Base-by-base conservation (phyloP, 2,329 filamentous ascomycete species). In the Fusarium secorum region DNA sequence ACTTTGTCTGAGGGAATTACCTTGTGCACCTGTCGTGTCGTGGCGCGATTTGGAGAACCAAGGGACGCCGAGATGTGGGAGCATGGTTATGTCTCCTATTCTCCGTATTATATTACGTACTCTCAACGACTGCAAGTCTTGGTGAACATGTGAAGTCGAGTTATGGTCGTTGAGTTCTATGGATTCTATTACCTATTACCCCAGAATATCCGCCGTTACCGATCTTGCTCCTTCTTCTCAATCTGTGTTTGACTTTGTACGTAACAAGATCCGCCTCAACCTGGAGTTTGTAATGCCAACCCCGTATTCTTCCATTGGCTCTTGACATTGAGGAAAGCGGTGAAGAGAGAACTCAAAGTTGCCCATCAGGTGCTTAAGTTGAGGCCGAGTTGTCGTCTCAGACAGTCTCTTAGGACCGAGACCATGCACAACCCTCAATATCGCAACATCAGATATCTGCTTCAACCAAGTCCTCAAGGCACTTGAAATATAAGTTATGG, bases 211-310 rank as follows among this genome's bases (percentile, higher is more conserved):
- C 36, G 55, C 36, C 11, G 38, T 46, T 42, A 45, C 53, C 38
- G 51, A 53, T 66, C 61, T 24, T 45, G 46, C 20, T 49, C 17
- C 30, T n/a, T 26, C 18, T 35, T 32, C 26, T 38, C 46, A 33
- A 42, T 44, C 42, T 28, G 17, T 41, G 64, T 69, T 54, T 71
- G 30, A 45, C 56, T 55, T 65, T 58, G 64, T 72, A 72, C 68
- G 68, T 72, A 71, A 69, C 46, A 41, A 24, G 24, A 58, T 55
- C 59, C 53, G 65, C 49, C 38, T 49, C 35, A 15, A 46, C 44
- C 35, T 38, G 28, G 22, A 38, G 35, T 56, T 22, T 17, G 45
- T 42, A 61, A 71, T 26, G 11, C 20, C 7, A 44, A 46, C 39
- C 24, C 24, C n/a, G 7, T 14, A 17, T 7, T 26, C 26, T 28